Conservation (phyloP, 257 asterid species). For the Schizonepeta tenuifolia region DNA sequence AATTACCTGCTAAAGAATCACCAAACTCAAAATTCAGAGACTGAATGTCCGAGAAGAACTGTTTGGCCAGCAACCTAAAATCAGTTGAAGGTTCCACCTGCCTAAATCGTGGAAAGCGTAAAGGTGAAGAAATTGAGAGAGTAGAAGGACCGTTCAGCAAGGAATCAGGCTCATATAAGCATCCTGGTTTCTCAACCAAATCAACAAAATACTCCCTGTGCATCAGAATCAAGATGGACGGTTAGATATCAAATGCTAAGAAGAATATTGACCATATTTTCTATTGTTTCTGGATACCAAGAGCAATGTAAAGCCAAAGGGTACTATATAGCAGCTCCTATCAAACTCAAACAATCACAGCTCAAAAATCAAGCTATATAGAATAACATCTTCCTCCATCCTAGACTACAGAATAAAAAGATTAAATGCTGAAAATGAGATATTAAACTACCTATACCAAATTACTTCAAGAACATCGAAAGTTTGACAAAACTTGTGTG, state of each 20-base stretch:
- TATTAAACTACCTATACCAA: not conserved
- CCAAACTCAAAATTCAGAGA: constrained; percentile 81
- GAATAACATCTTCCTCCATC: constrained; percentile 3
- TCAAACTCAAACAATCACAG: constrained; percentile 30
- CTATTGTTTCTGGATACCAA: constrained; percentile 7
- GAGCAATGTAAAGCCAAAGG: constrained; percentile 15
- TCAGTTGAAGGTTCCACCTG: constrained; percentile 70
- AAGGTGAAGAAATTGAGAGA: constrained; percentile 86
- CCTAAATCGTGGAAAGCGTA: constrained; percentile 83
- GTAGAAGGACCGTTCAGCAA: constrained; percentile 92
- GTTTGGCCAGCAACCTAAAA: constrained; percentile 86
- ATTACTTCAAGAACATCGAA: not conserved
- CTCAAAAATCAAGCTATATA: constrained; percentile 9
- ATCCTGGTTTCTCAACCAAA: constrained; percentile 88
- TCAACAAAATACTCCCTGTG: constrained; percentile 95
- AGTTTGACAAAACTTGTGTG: not conserved
- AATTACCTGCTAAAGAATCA: constrained; percentile 70
- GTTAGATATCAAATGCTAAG: constrained; percentile 15
- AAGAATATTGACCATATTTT: constrained; percentile 8
- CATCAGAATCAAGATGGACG: constrained; percentile 35
- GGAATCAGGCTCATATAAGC: constrained; percentile 84
- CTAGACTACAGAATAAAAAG: constrained; percentile 19
- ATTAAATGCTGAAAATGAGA: not conserved
- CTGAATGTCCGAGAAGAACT: constrained; percentile 74
- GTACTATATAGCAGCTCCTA: constrained; percentile 6